Evolutionary conservation across 2,329 filamentous ascomycete species (phyloP), one percentile per base, ranked within the genome.

Genomic region (Cyanodermella asteris): DNA sequence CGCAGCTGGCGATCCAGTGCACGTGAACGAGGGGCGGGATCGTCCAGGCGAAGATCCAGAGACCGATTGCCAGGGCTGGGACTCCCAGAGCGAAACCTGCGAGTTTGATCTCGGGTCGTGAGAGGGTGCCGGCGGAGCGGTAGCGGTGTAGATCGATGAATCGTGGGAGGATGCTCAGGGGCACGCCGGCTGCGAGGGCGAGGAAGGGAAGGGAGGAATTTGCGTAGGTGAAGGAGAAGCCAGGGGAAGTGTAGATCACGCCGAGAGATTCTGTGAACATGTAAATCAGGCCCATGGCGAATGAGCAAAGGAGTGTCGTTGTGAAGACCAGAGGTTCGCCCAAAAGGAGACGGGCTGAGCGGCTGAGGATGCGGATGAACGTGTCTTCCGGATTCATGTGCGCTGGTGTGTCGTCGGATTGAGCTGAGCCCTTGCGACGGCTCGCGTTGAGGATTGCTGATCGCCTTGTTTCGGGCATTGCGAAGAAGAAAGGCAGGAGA

Each of bases 41-140:
- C 2, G 56, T 58, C 44, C 49, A 53, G 4, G 50, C 48, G 29
- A 60, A 57, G 37, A 42, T 45, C 46, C 51, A 55, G 2, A 61
- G 45, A 3, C 47, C 53, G 5, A 42, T 35, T 3, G 53, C 50
- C 4, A 59, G 44, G 5, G 47, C 36, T 3, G 55, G 52, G 0
- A 50, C 49, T 1, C 50, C 56, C 16, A 57, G 38, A 20, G 44
- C 44, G 31, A 59, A 57, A n/a, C 55, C 55, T 6, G 42, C 34
- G 12, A 59, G 44, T 25, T 60, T 60, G 37, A 59, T 46, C 38
- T 61, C 57, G 0, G 54, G 55, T n/a, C 42, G 36, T 10, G 47
- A 26, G 2, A 34, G 28, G 9, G 26, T 31, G 14, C 36, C 14
- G 11, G 11, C 11, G 8, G 27, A 31, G 13, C 36, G 7, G 6